Evolutionary conservation across 768 basidiomycete genomes (phyloP).

Genomic region (Suillus hirtellus): DNA sequence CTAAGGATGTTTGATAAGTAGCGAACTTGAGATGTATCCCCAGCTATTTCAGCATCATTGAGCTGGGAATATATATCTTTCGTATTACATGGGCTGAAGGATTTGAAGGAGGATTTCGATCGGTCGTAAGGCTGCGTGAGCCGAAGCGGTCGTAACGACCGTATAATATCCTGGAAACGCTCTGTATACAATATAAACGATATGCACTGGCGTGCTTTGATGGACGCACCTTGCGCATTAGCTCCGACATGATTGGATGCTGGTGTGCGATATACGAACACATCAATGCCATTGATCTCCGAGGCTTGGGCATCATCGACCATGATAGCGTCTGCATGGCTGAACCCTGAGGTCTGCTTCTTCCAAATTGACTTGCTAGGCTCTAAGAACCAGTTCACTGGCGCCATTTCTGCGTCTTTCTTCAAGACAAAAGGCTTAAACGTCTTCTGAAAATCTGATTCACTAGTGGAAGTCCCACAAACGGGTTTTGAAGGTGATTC

Average conservation of each 20-base stretch:
- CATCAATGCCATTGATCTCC: constrained; percentile 8
- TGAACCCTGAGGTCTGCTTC: constrained; percentile 22
- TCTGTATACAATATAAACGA: constrained; percentile 23
- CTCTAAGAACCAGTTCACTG: constrained; percentile 65
- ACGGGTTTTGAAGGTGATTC: constrained; percentile 27
- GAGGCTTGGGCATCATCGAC: constrained; percentile 52
- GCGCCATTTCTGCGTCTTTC: constrained; percentile 72
- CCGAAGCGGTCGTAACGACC: constrained; percentile 33
- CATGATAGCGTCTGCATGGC: constrained; percentile 53
- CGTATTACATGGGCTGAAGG: constrained; percentile 36
- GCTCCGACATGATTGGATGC: constrained; percentile 21
- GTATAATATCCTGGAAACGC: constrained; percentile 18
- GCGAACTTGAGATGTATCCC: constrained; percentile 69
- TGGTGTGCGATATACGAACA: constrained; percentile 18
- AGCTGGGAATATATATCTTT: constrained; percentile 60
- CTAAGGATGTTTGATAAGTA: constrained; percentile 59
- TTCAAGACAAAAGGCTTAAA: constrained; percentile 83
- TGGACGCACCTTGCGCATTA: constrained; percentile 17
- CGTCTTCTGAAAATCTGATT: constrained; percentile 67
- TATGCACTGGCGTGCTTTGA: constrained; percentile 21
- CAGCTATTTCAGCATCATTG: constrained; percentile 75
- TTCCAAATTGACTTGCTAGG: constrained; percentile 26
- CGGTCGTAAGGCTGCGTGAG: constrained; percentile 24
- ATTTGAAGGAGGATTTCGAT: constrained; percentile 27
- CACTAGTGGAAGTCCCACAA: constrained; percentile 35